Conservation (phyloP, 306 rosid genomes). For the Datisca glomerata region DNA sequence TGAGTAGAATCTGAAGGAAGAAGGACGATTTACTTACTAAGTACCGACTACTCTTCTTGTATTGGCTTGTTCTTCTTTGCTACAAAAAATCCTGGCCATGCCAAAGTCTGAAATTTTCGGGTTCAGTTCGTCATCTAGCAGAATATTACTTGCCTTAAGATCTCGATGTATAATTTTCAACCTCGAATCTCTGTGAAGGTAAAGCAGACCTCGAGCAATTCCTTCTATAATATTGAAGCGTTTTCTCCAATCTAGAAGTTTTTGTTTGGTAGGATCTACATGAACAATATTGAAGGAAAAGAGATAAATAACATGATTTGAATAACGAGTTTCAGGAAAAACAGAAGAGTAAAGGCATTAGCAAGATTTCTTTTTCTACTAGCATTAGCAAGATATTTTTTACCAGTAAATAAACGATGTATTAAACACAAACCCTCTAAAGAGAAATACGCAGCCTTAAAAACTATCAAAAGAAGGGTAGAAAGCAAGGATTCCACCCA, state of each 20-base stretch:
- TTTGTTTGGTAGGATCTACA: background rate
- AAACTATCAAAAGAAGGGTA: too few species aligned
- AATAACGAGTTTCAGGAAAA: too few species aligned
- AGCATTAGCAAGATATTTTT: too few species aligned
- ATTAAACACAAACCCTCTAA: too few species aligned
- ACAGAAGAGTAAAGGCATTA: too few species aligned
- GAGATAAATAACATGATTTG: too few species aligned
- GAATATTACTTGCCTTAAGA: constrained; percentile 51
- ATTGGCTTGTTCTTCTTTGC: constrained; percentile 29
- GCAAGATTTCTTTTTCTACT: too few species aligned
- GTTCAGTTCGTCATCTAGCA: constrained; percentile 38
- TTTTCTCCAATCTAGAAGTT: constrained; percentile 33
- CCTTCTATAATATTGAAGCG: constrained; percentile 41
- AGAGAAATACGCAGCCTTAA: too few species aligned
- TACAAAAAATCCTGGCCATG: constrained; percentile 38
- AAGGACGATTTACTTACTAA: constrained; percentile 58
- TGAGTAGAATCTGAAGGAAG: too few species aligned
- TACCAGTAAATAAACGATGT: background rate
- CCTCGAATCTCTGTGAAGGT: constrained; percentile 54
- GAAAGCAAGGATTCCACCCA: too few species aligned
- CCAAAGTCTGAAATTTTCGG: constrained; percentile 73
- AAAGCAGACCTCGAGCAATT: constrained; percentile 48
- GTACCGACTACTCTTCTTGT: constrained; percentile 51
- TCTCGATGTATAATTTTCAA: constrained; percentile 55
- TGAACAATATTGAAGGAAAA: too few species aligned